Base-by-base conservation (phyloP, 2,329 filamentous ascomycete species). In the Incumbomyces lentus region DNA sequence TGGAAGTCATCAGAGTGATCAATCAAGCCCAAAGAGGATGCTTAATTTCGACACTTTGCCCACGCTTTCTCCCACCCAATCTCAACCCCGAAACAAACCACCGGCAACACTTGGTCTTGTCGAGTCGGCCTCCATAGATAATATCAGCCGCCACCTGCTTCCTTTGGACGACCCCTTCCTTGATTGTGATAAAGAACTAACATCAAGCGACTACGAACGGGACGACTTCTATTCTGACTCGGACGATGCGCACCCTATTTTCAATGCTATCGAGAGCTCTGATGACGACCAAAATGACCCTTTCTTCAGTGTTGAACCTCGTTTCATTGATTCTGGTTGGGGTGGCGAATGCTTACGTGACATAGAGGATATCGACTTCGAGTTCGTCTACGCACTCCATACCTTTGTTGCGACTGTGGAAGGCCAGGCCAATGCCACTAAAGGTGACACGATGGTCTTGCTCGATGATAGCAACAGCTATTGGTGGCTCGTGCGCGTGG, bases 381-480 rank as follows among this genome's bases (percentile, higher is more conserved):
- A 96, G 65, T 96, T 96, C 68, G 92, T 98, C 51, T 98, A 98
- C 69, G 92, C 92, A 22, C 74, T 98, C 49, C 92, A 96, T 64
- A 98, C 90, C 2, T 98, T 98, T 61, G 86, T 95, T 54, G 92
- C 92, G 22, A 96, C 92, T 1, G 92, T 98, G 40, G 92, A 98
- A 68, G 92, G 92, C 22, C 92, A 98, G 67, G 92, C 92, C 52
- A 98, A 96, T 71, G 92, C 92, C 49, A 93, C 87, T 30, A 98
- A 98, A 68, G 92, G 92, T 43, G 92, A 98, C 62, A 96, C 90
- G 12, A 98, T 98, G 92, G 90, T 96, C 45, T 73, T 98, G 53
- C 77, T 98, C 17, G 92, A 98, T 61, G 92, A 98, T 60, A 96
- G 88, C 69, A 98, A 98, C 69, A 96, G 89, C 68, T 98, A 98